Conservation (phyloP, 768 basidiomycete genomes). For the Boletus barrowsii region DNA sequence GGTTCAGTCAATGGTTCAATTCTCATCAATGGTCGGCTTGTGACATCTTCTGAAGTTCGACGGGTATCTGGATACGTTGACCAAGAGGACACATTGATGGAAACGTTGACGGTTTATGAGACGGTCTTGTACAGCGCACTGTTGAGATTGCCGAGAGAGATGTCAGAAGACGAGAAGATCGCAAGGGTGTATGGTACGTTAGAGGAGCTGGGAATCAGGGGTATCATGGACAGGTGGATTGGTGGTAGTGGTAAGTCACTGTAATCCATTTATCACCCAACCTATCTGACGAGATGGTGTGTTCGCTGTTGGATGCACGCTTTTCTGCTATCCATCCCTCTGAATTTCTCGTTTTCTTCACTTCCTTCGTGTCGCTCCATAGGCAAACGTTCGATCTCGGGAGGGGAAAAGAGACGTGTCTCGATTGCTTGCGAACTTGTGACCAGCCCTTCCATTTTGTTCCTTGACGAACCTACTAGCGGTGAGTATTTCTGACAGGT, state of each 20-base stretch:
- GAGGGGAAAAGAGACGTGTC: conserved; percentile 95
- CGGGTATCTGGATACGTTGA: conserved; percentile 93
- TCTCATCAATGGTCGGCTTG: conserved; percentile 82
- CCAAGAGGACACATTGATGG: conserved; percentile 97
- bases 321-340: not conserved
- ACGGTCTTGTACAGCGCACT: conserved; percentile 93
- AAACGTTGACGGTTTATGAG: conserved; percentile 96
- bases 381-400: conserved; percentile 90
- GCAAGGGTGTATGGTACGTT: conserved; percentile 92
- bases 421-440: conserved; percentile 98
- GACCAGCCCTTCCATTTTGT: conserved; percentile 92
- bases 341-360: not conserved
- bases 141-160: conserved; percentile 86
- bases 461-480: conserved; percentile 96
- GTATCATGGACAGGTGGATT: conserved; percentile 86
- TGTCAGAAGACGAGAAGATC: conserved; percentile 95
- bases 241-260: conserved; percentile 73
- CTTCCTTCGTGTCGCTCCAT: conserved; percentile 1
- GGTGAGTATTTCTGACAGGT: conserved; percentile 47
- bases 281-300: not conserved
- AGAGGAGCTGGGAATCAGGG: conserved; percentile 91
- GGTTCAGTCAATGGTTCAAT: conserved; percentile 71
- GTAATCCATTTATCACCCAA: not conserved
- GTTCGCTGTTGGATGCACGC: not conserved
- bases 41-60: conserved; percentile 72